A percentile compares a stretch with the other conserved stretches of the same genome.
Evolutionary conservation across 257 asterid species (phyloP).

Genomic region (Scutellaria barbata): DNA sequence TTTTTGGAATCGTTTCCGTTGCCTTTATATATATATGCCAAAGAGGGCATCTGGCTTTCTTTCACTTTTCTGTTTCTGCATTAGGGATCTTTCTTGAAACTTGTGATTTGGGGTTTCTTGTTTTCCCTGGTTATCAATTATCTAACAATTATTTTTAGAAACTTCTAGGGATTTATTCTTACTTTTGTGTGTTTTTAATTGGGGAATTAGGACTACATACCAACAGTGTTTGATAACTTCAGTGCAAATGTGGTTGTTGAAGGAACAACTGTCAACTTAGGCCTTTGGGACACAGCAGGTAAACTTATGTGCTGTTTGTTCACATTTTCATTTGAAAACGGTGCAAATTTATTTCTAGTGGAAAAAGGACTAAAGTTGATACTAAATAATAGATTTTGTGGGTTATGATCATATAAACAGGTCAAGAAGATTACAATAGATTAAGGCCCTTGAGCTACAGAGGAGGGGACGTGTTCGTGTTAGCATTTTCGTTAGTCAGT

Average conservation of each 20-base stretch:
- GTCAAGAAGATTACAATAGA: conserved; percentile 97
- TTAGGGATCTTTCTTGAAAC: conserved; percentile 48
- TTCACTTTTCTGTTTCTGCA: conserved; percentile 36
- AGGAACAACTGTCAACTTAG: conserved; percentile 88
- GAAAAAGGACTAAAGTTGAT: background rate
- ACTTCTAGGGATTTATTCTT: conserved; percentile 11
- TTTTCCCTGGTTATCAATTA: background rate
- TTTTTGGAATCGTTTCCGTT: conserved; percentile 33
- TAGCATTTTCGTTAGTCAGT: conserved; percentile 90
- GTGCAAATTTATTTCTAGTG: background rate
- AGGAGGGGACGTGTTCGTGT: conserved; percentile 91
- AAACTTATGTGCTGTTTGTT: conserved; percentile 22
- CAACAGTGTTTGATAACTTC: conserved; percentile 93
- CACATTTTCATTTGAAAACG: conserved; percentile 9
- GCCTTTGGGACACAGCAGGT: conserved; percentile 99
- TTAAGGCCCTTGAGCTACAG: conserved; percentile 96
- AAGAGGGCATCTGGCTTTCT: conserved; percentile 39
- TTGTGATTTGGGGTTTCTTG: conserved; percentile 40
- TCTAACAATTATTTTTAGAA: background rate
- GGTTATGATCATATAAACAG: conserved; percentile 46
- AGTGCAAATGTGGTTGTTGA: conserved; percentile 98
- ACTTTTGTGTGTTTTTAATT: conserved; percentile 30
- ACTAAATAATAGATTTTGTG: conserved; percentile 30
- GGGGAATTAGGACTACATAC: conserved; percentile 75
- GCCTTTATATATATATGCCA: background rate